A percentile compares a stretch with the other conserved stretches of the same genome.
Evolutionary conservation across 805 yeast species (phyloP).

Genomic region (Hanseniaspora lachancei): DNA sequence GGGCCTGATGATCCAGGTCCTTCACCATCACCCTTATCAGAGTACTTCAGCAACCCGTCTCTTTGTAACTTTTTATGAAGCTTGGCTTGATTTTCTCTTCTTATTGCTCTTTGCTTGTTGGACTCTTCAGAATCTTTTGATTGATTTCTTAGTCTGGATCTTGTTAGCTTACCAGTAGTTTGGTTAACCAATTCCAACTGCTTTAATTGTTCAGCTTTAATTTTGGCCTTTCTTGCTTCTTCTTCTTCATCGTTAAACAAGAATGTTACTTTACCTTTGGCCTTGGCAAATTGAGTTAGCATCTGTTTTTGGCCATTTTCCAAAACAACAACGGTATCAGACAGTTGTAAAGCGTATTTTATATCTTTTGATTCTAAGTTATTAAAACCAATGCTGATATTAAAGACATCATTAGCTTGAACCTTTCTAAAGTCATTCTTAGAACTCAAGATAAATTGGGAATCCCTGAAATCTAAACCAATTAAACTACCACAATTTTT

Average conservation of each 20-base stretch:
- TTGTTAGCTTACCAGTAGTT: conserved; percentile 50
- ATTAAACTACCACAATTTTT: conserved; percentile 78
- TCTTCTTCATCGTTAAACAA: conserved; percentile 59
- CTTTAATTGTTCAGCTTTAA: conserved; percentile 16
- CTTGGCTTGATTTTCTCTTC: conserved; percentile 69
- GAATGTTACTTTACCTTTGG: conserved; percentile 64
- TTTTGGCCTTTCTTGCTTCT: conserved; percentile 22
- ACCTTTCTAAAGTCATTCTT: conserved; percentile 53
- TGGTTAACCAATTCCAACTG: conserved; percentile 22
- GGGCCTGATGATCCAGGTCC: conserved; percentile 33
- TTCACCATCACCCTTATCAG: conserved; percentile 62
- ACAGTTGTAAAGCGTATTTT: conserved; percentile 59
- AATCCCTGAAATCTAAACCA: conserved; percentile 81
- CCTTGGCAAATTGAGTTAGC: conserved; percentile 62
- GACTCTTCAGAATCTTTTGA: conserved; percentile 55
- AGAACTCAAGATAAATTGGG: conserved; percentile 55
- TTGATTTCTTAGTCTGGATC: conserved; percentile 68
- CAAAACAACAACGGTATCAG: conserved; percentile 66
- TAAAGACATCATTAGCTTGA: conserved; percentile 59
- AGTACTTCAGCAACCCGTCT: conserved; percentile 71
- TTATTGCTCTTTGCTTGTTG: conserved; percentile 47
- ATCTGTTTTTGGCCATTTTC: conserved; percentile 33
- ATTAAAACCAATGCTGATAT: conserved; percentile 65
- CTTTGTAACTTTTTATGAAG: conserved; percentile 75
- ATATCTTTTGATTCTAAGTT: conserved; percentile 42